phyloP scores from a whole-genome alignment of 2,329 filamentous ascomycete species.

The Penicillium capsulatum region DNA sequence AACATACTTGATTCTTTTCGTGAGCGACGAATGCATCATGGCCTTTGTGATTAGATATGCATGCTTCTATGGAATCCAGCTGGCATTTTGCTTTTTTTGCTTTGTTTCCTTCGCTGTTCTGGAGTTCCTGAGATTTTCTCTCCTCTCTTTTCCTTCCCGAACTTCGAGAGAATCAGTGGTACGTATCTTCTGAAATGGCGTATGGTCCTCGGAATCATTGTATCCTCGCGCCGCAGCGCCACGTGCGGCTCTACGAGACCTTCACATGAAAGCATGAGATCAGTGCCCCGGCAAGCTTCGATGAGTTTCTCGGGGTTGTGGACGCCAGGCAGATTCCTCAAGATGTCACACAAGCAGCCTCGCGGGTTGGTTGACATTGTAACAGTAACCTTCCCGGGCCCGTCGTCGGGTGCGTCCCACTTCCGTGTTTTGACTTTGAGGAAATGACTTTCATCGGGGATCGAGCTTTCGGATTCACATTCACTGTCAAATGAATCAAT shows the following conservation, averaged over 20 bases:
- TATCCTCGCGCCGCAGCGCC: too few relatives aligned
- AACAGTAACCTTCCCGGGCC: conserved; percentile 14
- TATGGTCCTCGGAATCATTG: too few relatives aligned
- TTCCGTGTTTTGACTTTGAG: conserved; percentile 1
- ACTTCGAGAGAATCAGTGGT: too few relatives aligned
- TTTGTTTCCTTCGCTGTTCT: too few relatives aligned
- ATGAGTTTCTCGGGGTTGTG: not conserved
- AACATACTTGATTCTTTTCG: not conserved
- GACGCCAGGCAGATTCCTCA: conserved; percentile 7
- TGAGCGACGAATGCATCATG: conserved; percentile 18
- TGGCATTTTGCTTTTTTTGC: too few relatives aligned
- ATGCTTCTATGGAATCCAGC: too few relatives aligned
- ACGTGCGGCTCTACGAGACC: too few relatives aligned
- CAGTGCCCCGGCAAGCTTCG: not conserved
- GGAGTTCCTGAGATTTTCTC: too few relatives aligned
- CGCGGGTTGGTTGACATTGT: conserved; percentile 14
- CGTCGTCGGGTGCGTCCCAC: conserved; percentile 1
- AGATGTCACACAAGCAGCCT: conserved; percentile 16
- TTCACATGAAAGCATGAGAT: too few relatives aligned
- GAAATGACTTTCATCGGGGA: conserved; percentile 1
- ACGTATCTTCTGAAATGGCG: too few relatives aligned
- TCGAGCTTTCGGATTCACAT: not conserved
- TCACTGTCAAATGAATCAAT: conserved; percentile 1
- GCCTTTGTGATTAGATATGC: too few relatives aligned
- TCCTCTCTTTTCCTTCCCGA: too few relatives aligned